These are phyloP conservation scores for Diplodia intermedia DNA, from an alignment of 2,329 filamentous ascomycete species.

Conservation along the genomic window DNA sequence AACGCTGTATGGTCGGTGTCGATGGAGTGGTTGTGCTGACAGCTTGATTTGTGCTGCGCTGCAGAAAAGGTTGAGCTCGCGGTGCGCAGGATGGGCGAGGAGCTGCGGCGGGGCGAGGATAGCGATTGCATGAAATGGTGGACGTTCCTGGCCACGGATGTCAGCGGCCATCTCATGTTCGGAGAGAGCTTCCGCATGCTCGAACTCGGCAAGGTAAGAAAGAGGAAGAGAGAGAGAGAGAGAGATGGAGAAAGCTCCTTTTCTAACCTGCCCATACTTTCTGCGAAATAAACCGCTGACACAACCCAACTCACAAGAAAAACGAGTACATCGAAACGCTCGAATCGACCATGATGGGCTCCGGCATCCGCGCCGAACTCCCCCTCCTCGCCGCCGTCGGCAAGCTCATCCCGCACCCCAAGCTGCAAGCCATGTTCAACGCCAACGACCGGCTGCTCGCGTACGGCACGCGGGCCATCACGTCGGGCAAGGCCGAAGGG, in stretches of 20 bases:
- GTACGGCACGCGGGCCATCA: slow-evolving; percentile 43
- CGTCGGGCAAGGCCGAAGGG: slow-evolving; percentile 37
- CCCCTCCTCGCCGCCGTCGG: slow-evolving; percentile 44
- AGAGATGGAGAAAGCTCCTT: too few species aligned
- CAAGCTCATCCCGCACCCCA: slow-evolving; percentile 41
- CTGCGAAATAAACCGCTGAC: too few species aligned
- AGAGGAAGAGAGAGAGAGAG: not conserved
- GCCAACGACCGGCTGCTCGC: slow-evolving; percentile 44
- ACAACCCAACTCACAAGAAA: slow-evolving; percentile 34
- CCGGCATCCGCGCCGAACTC: slow-evolving; percentile 48
- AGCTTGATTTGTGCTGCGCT: not conserved
- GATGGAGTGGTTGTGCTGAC: not conserved
- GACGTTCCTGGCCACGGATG: slow-evolving; percentile 61
- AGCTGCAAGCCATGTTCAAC: slow-evolving; percentile 46
- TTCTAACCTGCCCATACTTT: too few species aligned
- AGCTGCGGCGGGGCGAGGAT: slow-evolving; percentile 48
- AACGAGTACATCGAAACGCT: slow-evolving; percentile 48
- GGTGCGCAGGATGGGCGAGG: slow-evolving; percentile 55
- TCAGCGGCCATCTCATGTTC: slow-evolving; percentile 62
- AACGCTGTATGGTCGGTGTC: not conserved
- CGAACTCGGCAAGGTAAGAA: slow-evolving; percentile 56
- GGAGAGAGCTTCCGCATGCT: slow-evolving; percentile 63
- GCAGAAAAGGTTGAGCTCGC: slow-evolving; percentile 48
- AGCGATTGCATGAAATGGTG: slow-evolving; percentile 63
- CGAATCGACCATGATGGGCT: slow-evolving; percentile 46